Evolutionary conservation across 495 filamentous ascomycete species (phyloP).

Genomic region (Aspergillus carlsbadensis): DNA sequence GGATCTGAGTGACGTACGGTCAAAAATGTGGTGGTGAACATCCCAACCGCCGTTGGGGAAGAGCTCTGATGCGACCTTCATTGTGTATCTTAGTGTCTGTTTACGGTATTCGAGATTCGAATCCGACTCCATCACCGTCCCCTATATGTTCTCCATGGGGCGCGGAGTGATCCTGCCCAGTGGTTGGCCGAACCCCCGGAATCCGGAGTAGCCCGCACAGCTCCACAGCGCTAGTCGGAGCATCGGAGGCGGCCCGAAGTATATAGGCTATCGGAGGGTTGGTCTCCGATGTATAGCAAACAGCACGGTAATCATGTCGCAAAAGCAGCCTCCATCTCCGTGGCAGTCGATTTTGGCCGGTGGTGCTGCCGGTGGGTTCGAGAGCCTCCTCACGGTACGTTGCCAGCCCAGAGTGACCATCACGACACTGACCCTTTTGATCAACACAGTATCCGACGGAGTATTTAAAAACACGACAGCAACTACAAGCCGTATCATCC

Average conservation of each 20-base stretch:
- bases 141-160: too few relatives aligned
- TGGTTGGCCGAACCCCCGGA: too few relatives aligned
- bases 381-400: constrained; percentile 20
- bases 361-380: constrained; percentile 19
- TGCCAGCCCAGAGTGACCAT: neutral
- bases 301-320: neutral
- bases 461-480: constrained; percentile 25
- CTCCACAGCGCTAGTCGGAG: too few relatives aligned
- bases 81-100: too few relatives aligned
- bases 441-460: constrained; percentile 19
- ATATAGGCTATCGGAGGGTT: neutral
- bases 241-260: too few relatives aligned
- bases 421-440: neutral
- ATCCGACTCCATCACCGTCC: too few relatives aligned
- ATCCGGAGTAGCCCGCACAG: too few relatives aligned
- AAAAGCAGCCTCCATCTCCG: constrained; percentile 9
- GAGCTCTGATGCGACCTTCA: neutral
- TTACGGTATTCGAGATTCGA: too few relatives aligned
- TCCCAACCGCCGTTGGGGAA: constrained; percentile 31
- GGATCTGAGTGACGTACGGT: constrained; percentile 13
- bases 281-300: neutral
- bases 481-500: constrained; percentile 6
- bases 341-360: constrained; percentile 27
- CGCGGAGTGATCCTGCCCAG: too few relatives aligned
- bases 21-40: constrained; percentile 28